phyloP scores from a whole-genome alignment of 139 green algal genomes.

The Chlorella ohadii region DNA sequence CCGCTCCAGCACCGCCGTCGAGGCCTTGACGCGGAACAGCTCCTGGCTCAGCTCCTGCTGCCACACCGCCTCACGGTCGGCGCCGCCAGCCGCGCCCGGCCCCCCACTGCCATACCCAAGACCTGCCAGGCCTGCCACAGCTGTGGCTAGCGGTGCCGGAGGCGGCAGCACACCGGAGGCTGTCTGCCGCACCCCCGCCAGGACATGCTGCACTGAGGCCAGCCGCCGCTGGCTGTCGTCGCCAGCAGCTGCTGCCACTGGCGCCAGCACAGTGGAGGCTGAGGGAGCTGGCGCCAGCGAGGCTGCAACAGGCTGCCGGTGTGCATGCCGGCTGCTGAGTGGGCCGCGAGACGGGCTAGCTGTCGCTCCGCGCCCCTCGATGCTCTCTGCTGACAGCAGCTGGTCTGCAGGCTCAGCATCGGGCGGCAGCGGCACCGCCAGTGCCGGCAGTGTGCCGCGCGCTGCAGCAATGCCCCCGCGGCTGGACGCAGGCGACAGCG shows the following conservation, averaged over 20 bases:
- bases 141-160: slow-evolving; percentile 1
- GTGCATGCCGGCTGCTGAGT: too few species aligned
- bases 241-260: background rate
- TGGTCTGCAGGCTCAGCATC: background rate
- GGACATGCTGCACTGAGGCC: background rate
- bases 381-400: background rate
- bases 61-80: slow-evolving; percentile 4
- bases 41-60: slow-evolving; percentile 35
- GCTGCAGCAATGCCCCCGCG: background rate
- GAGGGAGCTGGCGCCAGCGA: background rate
- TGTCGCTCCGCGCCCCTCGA: background rate
- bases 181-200: background rate
- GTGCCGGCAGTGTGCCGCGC: background rate
- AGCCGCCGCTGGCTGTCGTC: background rate
- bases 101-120: background rate
- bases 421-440: background rate
- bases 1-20: background rate
- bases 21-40: slow-evolving; percentile 10
- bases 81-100: background rate
- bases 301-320: background rate
- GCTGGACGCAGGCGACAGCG: background rate
- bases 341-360: too few species aligned
- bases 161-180: background rate
- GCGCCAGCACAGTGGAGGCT: background rate
- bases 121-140: background rate